A percentile compares a stretch with the other conserved stretches of the same genome.
phyloP scores from a whole-genome alignment of 2,329 filamentous ascomycete species.

The Salinomyces thailandicus region DNA sequence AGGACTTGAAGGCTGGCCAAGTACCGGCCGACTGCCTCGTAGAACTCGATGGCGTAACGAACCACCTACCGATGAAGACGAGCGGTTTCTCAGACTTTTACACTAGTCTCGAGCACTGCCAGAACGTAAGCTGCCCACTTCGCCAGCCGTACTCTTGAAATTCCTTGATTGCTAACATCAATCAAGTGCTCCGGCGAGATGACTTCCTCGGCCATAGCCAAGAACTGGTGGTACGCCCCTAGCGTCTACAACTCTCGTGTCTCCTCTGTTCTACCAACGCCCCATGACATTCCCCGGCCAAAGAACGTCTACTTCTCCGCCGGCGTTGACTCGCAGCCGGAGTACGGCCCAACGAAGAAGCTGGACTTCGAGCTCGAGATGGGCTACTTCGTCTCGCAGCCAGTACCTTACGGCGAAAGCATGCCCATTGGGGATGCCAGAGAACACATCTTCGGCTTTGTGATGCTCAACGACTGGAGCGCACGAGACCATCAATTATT shows the following conservation, averaged over 20 bases:
- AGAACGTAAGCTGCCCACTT: constrained; percentile 32
- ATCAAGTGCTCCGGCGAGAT: constrained; percentile 35
- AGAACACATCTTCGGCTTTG: constrained; percentile 53
- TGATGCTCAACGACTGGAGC: constrained; percentile 54
- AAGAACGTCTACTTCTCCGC: constrained; percentile 31
- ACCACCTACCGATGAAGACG: constrained; percentile 47
- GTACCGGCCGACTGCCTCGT: constrained; percentile 22
- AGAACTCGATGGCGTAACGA: constrained; percentile 31
- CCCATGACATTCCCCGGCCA: constrained; percentile 33
- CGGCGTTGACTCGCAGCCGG: constrained; percentile 22
- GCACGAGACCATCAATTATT: constrained; percentile 47
- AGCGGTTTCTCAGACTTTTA: constrained; percentile 51
- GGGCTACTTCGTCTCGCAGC: constrained; percentile 35
- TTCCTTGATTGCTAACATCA: constrained; percentile 8
- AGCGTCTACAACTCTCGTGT: constrained; percentile 34
- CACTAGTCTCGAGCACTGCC: constrained; percentile 43
- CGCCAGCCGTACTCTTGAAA: background rate
- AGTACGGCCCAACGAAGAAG: constrained; percentile 32
- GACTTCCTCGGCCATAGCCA: constrained; percentile 16
- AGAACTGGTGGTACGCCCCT: constrained; percentile 27
- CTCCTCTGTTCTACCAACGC: constrained; percentile 20
- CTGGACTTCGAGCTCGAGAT: constrained; percentile 44
- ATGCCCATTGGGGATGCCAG: constrained; percentile 34
- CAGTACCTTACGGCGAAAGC: constrained; percentile 29
- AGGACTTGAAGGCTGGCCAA: constrained; percentile 20